Percentiles rank a stretch among this genome's conserved stretches.
These are phyloP conservation scores for Theileria equi DNA, from an alignment of 169 alveolate genomes.

Conservation along the genomic window DNA sequence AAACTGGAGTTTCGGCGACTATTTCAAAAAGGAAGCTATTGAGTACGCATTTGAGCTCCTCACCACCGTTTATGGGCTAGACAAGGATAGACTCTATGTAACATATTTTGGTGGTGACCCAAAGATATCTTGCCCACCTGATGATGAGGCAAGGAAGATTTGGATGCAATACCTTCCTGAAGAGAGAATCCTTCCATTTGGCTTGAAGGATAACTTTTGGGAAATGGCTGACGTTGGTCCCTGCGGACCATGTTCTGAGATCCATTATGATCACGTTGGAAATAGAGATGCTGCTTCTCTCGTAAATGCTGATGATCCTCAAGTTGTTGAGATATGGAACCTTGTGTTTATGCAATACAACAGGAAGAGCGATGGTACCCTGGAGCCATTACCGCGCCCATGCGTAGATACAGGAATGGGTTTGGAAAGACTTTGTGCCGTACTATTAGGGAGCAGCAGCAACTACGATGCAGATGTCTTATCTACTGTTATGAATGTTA, in stretches of 20 bases:
- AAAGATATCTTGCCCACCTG: slow-evolving; percentile 85
- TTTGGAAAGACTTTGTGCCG: slow-evolving; percentile 88
- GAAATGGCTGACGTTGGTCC: slow-evolving; percentile 97
- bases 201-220: slow-evolving; percentile 92
- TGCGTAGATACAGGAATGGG: slow-evolving; percentile 96
- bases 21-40: slow-evolving; percentile 90
- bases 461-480: slow-evolving; percentile 93
- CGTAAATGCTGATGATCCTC: slow-evolving; percentile 91
- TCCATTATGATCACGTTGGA: slow-evolving; percentile 89
- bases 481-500: slow-evolving; percentile 78
- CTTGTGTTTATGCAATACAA: slow-evolving; percentile 92
- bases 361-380: slow-evolving; percentile 81
- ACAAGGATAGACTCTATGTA: slow-evolving; percentile 83
- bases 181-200: slow-evolving; percentile 78
- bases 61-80: slow-evolving; percentile 82
- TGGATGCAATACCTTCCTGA: slow-evolving; percentile 87
- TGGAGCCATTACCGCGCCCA: slow-evolving; percentile 84
- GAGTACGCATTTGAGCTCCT: slow-evolving; percentile 90
- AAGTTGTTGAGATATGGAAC: slow-evolving; percentile 93
- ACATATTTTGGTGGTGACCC: slow-evolving; percentile 93
- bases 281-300: slow-evolving; percentile 86
- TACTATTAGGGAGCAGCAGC: slow-evolving; percentile 78
- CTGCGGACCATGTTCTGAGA: slow-evolving; percentile 95
- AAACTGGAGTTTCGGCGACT: slow-evolving; percentile 94
- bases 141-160: slow-evolving; percentile 80